Conservation (phyloP, 2,329 filamentous ascomycete species). For the Anisogramma anomala region DNA sequence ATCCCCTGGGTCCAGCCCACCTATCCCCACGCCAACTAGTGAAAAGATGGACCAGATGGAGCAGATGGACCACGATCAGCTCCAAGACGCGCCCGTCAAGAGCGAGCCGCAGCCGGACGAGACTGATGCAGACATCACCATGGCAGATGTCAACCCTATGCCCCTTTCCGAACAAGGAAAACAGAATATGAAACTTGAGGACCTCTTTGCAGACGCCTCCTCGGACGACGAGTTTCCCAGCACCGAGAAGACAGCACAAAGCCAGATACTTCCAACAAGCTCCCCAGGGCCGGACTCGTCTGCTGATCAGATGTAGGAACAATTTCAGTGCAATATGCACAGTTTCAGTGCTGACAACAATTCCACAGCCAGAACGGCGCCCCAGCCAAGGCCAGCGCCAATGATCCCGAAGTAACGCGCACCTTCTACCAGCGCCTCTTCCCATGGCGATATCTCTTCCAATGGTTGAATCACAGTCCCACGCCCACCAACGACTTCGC, state of each 20-base stretch:
- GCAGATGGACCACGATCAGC: slow-evolving; percentile 19
- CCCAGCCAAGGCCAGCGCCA: slow-evolving; percentile 37
- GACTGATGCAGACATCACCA: slow-evolving; percentile 29
- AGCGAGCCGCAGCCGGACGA: slow-evolving; percentile 20
- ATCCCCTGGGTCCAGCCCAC: slow-evolving; percentile 21
- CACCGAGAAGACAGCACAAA: slow-evolving; percentile 26
- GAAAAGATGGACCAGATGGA: slow-evolving; percentile 13
- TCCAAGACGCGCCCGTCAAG: slow-evolving; percentile 22
- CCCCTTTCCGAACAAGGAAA: slow-evolving; percentile 22
- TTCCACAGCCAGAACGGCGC: slow-evolving; percentile 23
- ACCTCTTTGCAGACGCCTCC: slow-evolving; percentile 49
- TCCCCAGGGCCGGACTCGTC: slow-evolving; percentile 32
- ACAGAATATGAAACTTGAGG: slow-evolving; percentile 43
- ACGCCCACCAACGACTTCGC: slow-evolving; percentile 77
- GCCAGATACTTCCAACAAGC: slow-evolving; percentile 26
- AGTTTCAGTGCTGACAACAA: slow-evolving; percentile 11
- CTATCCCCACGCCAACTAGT: slow-evolving; percentile 11
- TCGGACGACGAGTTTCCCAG: slow-evolving; percentile 52
- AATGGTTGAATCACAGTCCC: slow-evolving; percentile 93
- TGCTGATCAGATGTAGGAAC: slow-evolving; percentile 16
- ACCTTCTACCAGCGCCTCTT: slow-evolving; percentile 94
- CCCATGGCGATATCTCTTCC: slow-evolving; percentile 87
- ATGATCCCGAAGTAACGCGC: slow-evolving; percentile 73
- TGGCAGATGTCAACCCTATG: slow-evolving; percentile 25
- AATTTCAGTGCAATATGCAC: background rate